These are phyloP conservation scores for Ormosia semicastrata DNA, from an alignment of 306 rosid genomes.

Conservation along the genomic window DNA sequence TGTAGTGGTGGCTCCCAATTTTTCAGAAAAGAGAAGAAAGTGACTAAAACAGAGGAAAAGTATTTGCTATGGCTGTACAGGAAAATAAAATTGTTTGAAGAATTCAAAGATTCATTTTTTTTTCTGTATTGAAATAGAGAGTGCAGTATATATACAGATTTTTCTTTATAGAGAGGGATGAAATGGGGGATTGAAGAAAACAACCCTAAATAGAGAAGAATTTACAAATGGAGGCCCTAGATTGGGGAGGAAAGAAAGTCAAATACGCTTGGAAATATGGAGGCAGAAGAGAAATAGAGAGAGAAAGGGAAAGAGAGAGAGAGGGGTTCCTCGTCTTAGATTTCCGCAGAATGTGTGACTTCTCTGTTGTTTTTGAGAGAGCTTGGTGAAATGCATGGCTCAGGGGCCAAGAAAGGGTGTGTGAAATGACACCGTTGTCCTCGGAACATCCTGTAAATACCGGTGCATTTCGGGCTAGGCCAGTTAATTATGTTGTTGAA, in stretches of 20 bases:
- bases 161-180: not conserved
- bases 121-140: not conserved
- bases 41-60: conserved; percentile 20
- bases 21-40: not conserved
- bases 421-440: conserved; percentile 35
- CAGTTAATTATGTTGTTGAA: not conserved
- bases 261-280: conserved; percentile 41
- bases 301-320: conserved; percentile 26
- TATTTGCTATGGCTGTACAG: not conserved
- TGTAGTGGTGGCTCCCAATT: not conserved
- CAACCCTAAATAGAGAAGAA: conserved; percentile 23
- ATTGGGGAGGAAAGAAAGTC: conserved; percentile 38
- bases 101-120: conserved; percentile 11
- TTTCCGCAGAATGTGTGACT: not conserved
- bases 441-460: not conserved
- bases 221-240: conserved; percentile 31
- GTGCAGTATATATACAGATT: conserved; percentile 31
- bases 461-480: not conserved
- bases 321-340: conserved; percentile 2
- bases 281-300: conserved; percentile 30
- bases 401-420: not conserved
- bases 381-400: not conserved
- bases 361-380: not conserved
- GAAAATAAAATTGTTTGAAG: conserved; percentile 20
- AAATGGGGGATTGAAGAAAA: not conserved